Evolutionary conservation across 1,284 basidiomycete species (phyloP), one percentile per base, ranked within the genome.

Genomic region (Meira nashicola): DNA sequence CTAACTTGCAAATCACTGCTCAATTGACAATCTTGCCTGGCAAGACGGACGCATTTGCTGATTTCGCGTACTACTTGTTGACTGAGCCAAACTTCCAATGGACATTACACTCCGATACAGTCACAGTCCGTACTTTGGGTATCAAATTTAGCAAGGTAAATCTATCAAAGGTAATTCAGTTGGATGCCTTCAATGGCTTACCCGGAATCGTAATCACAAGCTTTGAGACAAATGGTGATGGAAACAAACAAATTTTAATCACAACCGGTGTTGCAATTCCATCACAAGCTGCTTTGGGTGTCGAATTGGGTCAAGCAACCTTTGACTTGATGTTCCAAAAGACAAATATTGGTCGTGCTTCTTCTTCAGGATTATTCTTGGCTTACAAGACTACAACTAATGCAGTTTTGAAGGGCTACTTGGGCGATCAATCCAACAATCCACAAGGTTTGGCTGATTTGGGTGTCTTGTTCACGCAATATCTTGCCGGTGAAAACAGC

Each of bases 151-250:
- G 86, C 64, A 82, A 84, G 53, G 84, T 89, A 28, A 81, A 82
- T 0, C 81, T 89, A 55, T 82, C 80, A 51, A 89, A 89, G 79
- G 81, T 81, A 7, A 78, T 89, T 54, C 79, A 84, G 9, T 83
- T 90, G 79, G 85, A 84, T 73, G 88, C 86, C 2, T 89, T 89
- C 79, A 86, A 88, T 64, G 82, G 81, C 54, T 79, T 89, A 21
- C 85, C 86, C 14, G 77, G 76, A 28, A 74, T 79, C 41, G 85
- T 84, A 1, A 87, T 89, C 70, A 83, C 81, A 66, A 85, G 87
- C 79, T 89, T 89, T 80, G 58, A 73, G 33, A 60, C 72, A 53
- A 68, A 68, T 2, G 40, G 44, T 23, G 70, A 79, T 59, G 56
- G 68, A 54, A 84, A 87, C 67, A 83, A 87, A 73, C 5, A 33